These are phyloP conservation scores for Podila verticillata DNA, from an alignment of 192 early-diverging fungal species.

Conservation along the genomic window DNA sequence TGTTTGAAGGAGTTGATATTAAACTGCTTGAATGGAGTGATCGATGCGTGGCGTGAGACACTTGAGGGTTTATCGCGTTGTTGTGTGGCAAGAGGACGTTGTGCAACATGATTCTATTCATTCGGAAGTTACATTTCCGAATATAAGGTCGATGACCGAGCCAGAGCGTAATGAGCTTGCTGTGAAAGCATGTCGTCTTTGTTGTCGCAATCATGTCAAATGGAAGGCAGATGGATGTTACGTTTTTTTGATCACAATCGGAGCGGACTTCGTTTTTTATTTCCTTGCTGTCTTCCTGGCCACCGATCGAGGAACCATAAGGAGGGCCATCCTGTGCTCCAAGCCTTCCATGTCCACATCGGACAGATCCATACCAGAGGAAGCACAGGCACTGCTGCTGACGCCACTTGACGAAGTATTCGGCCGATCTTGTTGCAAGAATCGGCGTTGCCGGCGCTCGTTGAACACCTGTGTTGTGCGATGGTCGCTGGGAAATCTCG, in stretches of 20 bases:
- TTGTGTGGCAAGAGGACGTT: too few relatives aligned
- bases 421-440: too few relatives aligned
- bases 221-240: not conserved
- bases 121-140: not conserved
- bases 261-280: too few relatives aligned
- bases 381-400: not conserved
- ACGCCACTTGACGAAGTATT: too few relatives aligned
- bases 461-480: not conserved
- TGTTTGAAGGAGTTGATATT: not conserved
- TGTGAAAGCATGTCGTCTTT: not conserved
- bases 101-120: too few relatives aligned
- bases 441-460: not conserved
- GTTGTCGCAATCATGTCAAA: not conserved
- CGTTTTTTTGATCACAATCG: not conserved
- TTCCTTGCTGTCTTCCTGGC: too few relatives aligned
- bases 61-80: too few relatives aligned
- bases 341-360: not conserved
- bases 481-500: not conserved
- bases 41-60: too few relatives aligned
- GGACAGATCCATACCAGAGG: not conserved
- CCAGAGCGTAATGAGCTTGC: not conserved
- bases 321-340: not conserved
- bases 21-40: too few relatives aligned
- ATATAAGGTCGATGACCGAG: not conserved
- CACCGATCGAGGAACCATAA: not conserved